Evolutionary conservation across 768 basidiomycete species (phyloP), one percentile per base, ranked within the genome.

Genomic region (Sarcodon aspratus): DNA sequence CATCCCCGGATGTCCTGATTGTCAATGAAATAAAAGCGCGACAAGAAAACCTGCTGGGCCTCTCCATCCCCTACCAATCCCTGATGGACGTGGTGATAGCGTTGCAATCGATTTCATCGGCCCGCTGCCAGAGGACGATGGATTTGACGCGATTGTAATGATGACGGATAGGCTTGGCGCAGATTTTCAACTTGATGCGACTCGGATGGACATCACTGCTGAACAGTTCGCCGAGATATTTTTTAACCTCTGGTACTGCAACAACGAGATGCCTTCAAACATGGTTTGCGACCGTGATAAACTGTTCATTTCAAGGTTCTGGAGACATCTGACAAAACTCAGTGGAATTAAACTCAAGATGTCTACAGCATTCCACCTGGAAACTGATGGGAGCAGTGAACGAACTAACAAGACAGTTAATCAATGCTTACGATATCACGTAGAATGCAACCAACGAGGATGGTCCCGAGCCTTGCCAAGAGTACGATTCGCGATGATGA

Each of bases 351-450:
- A 64, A 17, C 53, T 65, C 0, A 55, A 55, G 10, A 53, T 70
- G 56, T 66, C 64, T 54, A 33, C 67, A 0, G 46, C 65, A 3
- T 69, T 55, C 46, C 68, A 70, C 46, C 69, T 66, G 1, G 55
- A 70, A 48, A 69, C 68, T 0, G 62, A 69, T 51, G 67, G 68
- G 3, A 51, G 58, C 0, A 61, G 54, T 10, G 64, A 70, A 51
- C 51, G 60, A 3, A 46, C 56, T 0, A 63, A 64, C 50, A 50
- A 54, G 15, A 64, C 62, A 1, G 50, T 64, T 11, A 56, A 47
- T 7, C 59, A 63, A 37, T 43, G 48, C 12, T 35, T 64, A 1
- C 43, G 61, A 9, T 56, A 46, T 36, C 54, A 56, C 43, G 57
- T 62, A 11, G 42, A 47, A 3, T 46, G 54, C 7, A 55, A 57